Evolutionary conservation across 768 basidiomycete genomes (phyloP).

Genomic region (Lyophyllum shimeji): DNA sequence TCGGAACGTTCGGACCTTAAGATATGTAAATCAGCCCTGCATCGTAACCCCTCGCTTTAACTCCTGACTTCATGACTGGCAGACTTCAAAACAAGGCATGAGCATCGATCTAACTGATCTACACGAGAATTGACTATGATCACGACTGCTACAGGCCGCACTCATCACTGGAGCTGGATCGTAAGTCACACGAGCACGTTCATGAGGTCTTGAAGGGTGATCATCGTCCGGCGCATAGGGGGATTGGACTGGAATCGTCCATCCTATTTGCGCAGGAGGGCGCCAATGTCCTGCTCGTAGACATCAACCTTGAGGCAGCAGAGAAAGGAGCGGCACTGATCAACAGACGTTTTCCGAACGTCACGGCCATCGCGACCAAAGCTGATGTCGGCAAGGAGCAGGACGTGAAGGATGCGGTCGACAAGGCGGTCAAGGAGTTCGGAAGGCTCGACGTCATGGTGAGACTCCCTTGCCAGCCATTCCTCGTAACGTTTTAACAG

Average conservation of each 20-base stretch:
- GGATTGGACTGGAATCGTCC: conserved; percentile 95
- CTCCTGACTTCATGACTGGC: conserved; percentile 48
- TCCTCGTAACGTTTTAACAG: neutral
- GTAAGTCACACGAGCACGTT: conserved; percentile 44
- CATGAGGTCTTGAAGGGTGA: conserved; percentile 11
- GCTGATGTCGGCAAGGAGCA: conserved; percentile 89
- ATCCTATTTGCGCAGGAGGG: conserved; percentile 94
- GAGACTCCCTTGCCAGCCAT: conserved; percentile 19
- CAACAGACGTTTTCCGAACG: conserved; percentile 62
- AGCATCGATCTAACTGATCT: neutral
- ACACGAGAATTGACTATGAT: neutral
- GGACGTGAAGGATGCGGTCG: conserved; percentile 82
- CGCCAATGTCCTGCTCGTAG: conserved; percentile 85
- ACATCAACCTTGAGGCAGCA: conserved; percentile 79
- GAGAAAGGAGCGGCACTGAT: conserved; percentile 68
- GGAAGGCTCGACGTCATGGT: conserved; percentile 97
- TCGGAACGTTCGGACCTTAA: neutral
- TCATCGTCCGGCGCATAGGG: conserved; percentile 47
- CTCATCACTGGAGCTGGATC: conserved; percentile 88
- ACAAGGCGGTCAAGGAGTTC: conserved; percentile 76
- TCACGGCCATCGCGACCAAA: conserved; percentile 66
- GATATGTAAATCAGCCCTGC: neutral
- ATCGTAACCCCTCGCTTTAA: conserved; percentile 12
- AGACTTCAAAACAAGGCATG: conserved; percentile 68
- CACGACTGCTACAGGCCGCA: conserved; percentile 48